phyloP scores from a whole-genome alignment of 1,284 basidiomycete species.

The Ceratobasidium sp. region DNA sequence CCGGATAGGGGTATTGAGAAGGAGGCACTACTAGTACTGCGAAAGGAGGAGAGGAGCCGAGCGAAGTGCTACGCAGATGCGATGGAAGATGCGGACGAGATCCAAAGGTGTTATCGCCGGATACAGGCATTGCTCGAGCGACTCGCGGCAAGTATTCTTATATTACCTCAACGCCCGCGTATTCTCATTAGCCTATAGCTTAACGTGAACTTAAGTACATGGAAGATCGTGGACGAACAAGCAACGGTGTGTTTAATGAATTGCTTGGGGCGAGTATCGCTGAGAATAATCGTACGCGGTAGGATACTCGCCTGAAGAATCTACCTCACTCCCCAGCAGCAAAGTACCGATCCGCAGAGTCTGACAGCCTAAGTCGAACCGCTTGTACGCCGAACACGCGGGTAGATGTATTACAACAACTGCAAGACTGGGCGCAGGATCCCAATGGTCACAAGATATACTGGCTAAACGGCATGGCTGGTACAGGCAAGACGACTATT shows the following conservation, averaged over 20 bases:
- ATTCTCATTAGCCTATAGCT: not conserved
- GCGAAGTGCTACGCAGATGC: not conserved
- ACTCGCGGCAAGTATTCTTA: not conserved
- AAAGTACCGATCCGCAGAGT: not conserved
- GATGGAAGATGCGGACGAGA: not conserved
- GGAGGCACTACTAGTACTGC: not conserved
- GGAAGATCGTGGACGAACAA: not conserved
- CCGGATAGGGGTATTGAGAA: not conserved
- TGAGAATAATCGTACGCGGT: not conserved
- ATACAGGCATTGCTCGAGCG: not conserved
- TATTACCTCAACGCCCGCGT: not conserved
- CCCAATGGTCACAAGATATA: not conserved
- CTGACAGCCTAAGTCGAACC: not conserved
- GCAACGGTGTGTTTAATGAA: not conserved
- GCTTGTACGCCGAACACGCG: slow-evolving; percentile 3
- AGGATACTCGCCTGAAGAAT: not conserved
- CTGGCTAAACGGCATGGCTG: slow-evolving; percentile 39
- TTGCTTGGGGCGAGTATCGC: too few species aligned
- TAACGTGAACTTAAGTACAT: not conserved
- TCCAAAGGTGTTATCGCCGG: not conserved
- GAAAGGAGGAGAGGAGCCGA: not conserved
- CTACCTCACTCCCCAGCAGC: not conserved
- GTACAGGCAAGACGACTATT: slow-evolving; percentile 17
- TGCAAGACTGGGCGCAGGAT: not conserved
- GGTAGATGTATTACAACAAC: not conserved